These are phyloP conservation scores for Botryotinia globosa DNA, from an alignment of 2,329 filamentous ascomycete species.

Conservation along the genomic window DNA sequence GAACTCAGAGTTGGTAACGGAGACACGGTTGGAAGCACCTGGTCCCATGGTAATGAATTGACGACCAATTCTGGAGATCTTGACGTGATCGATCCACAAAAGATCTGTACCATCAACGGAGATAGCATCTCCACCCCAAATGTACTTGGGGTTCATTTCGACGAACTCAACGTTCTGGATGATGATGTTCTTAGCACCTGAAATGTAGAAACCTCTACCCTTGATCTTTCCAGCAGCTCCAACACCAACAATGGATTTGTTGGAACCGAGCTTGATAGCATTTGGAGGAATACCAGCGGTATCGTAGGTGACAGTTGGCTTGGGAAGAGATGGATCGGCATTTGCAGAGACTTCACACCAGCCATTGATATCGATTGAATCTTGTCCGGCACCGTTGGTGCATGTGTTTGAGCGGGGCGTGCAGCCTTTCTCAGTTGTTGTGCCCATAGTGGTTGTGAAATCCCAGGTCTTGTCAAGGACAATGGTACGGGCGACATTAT, in stretches of 20 bases:
- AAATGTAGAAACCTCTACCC: not conserved
- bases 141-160: conserved; percentile 54
- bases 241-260: not conserved
- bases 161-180: conserved; percentile 50
- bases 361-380: not conserved
- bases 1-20: conserved; percentile 43
- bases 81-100: conserved; percentile 37
- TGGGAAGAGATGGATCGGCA: not conserved
- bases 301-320: not conserved
- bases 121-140: conserved; percentile 60
- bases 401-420: not conserved
- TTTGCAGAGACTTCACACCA: not conserved
- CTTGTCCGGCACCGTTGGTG: not conserved
- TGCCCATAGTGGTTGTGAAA: not conserved
- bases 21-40: conserved; percentile 40
- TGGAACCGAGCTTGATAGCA: not conserved
- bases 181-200: not conserved
- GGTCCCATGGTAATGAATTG: conserved; percentile 43
- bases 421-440: not conserved
- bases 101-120: conserved; percentile 48
- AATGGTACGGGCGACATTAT: not conserved
- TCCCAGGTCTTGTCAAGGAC: conserved; percentile 1
- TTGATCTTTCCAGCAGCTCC: not conserved
- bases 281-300: too few relatives aligned
- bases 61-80: conserved; percentile 43